A percentile compares a stretch with the other conserved stretches of the same genome.
Conservation (phyloP, 192 early-diverging fungal genomes). For the Dimargaris verticillata region DNA sequence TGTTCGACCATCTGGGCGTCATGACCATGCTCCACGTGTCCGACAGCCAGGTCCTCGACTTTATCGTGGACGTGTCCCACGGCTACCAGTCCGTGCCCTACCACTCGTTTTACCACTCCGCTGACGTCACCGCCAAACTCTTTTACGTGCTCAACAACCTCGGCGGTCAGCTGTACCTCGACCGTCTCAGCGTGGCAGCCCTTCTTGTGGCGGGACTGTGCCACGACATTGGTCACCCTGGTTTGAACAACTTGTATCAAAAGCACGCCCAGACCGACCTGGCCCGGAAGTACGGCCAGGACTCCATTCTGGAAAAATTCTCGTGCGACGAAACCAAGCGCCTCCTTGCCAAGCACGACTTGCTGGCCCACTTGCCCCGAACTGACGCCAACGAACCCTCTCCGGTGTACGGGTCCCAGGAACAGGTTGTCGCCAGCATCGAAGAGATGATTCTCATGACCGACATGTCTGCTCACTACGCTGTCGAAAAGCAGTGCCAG, state of each 20-base stretch:
- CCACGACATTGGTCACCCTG: constrained; percentile 84
- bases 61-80: constrained; percentile 63
- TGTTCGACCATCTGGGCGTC: constrained; percentile 51
- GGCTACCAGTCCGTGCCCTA: constrained; percentile 80
- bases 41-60: constrained; percentile 56
- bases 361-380: constrained; percentile 40
- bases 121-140: constrained; percentile 73
- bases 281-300: constrained; percentile 52
- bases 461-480: constrained; percentile 84
- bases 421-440: constrained; percentile 27
- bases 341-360: constrained; percentile 54
- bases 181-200: constrained; percentile 49
- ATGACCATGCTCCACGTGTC: constrained; percentile 38
- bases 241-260: constrained; percentile 82
- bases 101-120: constrained; percentile 82
- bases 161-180: constrained; percentile 46
- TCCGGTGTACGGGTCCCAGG: constrained; percentile 10
- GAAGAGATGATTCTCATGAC: constrained; percentile 70
- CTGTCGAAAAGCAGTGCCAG: constrained; percentile 34
- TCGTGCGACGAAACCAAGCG: constrained; percentile 61
- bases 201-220: constrained; percentile 72
- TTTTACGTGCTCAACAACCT: constrained; percentile 60
- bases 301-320: constrained; percentile 73
- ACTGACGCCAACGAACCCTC: constrained; percentile 28
- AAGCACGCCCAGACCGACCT: constrained; percentile 68